Evolutionary conservation across 805 yeast species (phyloP), one percentile per base, ranked within the genome.

Genomic region (Candida pseudoglaebosa): DNA sequence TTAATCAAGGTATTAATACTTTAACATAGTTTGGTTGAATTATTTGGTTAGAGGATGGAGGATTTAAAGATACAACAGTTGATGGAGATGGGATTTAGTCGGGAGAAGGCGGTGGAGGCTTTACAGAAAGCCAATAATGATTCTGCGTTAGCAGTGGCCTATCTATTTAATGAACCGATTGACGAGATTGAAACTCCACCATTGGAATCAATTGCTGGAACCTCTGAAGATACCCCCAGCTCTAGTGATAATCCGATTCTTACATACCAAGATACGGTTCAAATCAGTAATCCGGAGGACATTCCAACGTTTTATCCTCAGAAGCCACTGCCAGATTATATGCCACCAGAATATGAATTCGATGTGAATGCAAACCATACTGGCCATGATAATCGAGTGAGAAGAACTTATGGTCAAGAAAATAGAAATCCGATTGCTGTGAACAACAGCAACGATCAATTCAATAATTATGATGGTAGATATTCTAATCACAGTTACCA

Each of bases 21-120:
- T 22, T 22, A 8, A 22, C 26, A 22, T 22, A 22, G 26, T 22
- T 12, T 8, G 12, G 12, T 12, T 22, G 8, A 22, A 12, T 22
- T 22, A 13, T 4, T 22, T n/a, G n/a, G 24, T 14, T 39, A 37
- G n/a, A 48, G 19, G 20, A 37, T 39, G 42, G 44, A 46, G 24
- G 46, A 44, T 29, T 39, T 39, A 17, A 53, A 53, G 35, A 42
- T 48, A 28, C 32, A 34, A 9, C 53, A 50, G 43, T 53, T 59
- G 36, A 47, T 51, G 28, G 67, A 62, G 28, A 67, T 70, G 72
- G 75, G 74, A 28, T 63, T 69, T 53, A 38, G 59, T 34, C 51
- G 47, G 18, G 69, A 60, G 16, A 60, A 64, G 40, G 64, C 73
- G 3, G 40, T 44, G 5, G 58, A 54, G 14, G 80, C 80, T 1